A percentile compares a stretch with the other conserved stretches of the same genome.
Conservation (phyloP, 2,329 filamentous ascomycete genomes). For the Penicillium sp. region DNA sequence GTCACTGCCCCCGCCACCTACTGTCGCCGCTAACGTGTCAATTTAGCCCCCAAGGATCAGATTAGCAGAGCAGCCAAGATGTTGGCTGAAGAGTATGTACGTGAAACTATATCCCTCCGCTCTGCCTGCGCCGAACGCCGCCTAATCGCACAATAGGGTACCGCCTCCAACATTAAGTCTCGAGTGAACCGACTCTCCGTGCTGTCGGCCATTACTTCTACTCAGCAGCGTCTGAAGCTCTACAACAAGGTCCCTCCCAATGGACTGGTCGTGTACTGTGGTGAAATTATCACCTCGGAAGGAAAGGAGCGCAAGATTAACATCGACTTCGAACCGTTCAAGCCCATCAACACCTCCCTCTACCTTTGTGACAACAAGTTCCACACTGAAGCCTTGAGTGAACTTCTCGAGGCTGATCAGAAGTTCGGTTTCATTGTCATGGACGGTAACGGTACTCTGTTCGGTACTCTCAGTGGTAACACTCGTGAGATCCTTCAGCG, state of each 20-base stretch:
- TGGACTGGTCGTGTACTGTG: conserved; percentile 96
- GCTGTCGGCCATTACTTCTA: conserved; percentile 96
- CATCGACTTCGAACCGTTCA: conserved; percentile 99
- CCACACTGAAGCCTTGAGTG: conserved; percentile 94
- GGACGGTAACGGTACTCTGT: conserved; percentile 98
- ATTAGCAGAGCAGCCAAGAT: conserved; percentile 95
- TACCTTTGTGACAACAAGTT: conserved; percentile 99
- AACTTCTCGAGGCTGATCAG: conserved; percentile 96
- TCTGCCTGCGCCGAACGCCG: not conserved
- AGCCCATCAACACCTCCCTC: conserved; percentile 98
- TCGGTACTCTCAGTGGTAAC: conserved; percentile 95
- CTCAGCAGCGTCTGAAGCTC: conserved; percentile 96
- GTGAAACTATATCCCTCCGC: conserved; percentile 35
- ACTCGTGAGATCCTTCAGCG: conserved; percentile 97
- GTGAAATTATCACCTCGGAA: conserved; percentile 98
- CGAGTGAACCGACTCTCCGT: conserved; percentile 98
- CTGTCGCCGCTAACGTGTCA: conserved; percentile 21
- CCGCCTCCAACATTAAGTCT: conserved; percentile 99
- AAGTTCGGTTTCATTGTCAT: conserved; percentile 99
- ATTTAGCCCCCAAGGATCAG: conserved; percentile 90
- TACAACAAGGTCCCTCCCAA: conserved; percentile 99
- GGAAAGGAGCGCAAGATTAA: conserved; percentile 99
- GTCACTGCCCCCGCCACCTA: not conserved
- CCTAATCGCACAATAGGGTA: conserved; percentile 62
- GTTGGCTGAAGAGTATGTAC: conserved; percentile 99